Evolutionary conservation across 2,329 filamentous ascomycete species (phyloP).

Genomic region (Aureobasidium vineae): DNA sequence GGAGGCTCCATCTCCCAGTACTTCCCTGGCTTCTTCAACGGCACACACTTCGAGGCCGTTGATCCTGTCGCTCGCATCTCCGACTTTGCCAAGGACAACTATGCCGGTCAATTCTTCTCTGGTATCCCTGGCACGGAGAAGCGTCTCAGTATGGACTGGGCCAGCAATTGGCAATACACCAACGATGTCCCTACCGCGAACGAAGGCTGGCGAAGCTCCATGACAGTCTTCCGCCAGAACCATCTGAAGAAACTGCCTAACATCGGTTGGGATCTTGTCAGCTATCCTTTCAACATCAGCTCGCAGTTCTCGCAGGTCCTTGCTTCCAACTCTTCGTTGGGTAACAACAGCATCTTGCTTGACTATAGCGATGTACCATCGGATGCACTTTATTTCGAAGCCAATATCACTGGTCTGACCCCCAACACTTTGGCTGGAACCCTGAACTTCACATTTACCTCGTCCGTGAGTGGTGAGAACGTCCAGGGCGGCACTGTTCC

Average conservation of each 20-base stretch:
- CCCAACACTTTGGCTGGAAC: slow-evolving; percentile 38
- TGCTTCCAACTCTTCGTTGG: slow-evolving; percentile 46
- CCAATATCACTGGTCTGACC: slow-evolving; percentile 51
- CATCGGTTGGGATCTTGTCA: slow-evolving; percentile 54
- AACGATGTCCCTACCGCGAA: slow-evolving; percentile 52
- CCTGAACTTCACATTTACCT: slow-evolving; percentile 55
- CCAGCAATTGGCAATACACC: slow-evolving; percentile 60
- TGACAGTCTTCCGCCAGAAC: slow-evolving; percentile 54
- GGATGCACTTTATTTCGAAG: slow-evolving; percentile 55
- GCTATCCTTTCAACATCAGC: slow-evolving; percentile 50
- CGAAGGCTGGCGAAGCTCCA: slow-evolving; percentile 55
- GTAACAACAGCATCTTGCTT: slow-evolving; percentile 50
- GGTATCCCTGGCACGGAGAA: slow-evolving; percentile 43
- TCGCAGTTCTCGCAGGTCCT: slow-evolving; percentile 51
- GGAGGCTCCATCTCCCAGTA: slow-evolving; percentile 58
- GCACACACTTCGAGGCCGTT: slow-evolving; percentile 57
- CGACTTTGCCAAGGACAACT: slow-evolving; percentile 49
- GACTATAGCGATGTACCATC: slow-evolving; percentile 54
- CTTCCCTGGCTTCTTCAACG: slow-evolving; percentile 61
- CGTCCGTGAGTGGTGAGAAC: slow-evolving; percentile 51
- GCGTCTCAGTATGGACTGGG: slow-evolving; percentile 56
- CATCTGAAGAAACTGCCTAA: slow-evolving; percentile 54
- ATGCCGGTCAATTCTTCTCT: slow-evolving; percentile 58
- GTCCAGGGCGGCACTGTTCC: slow-evolving; percentile 53
- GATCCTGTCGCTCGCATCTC: slow-evolving; percentile 41